Evolutionary conservation across 2,329 filamentous ascomycete species (phyloP).

Genomic region (Venturia carpophila): DNA sequence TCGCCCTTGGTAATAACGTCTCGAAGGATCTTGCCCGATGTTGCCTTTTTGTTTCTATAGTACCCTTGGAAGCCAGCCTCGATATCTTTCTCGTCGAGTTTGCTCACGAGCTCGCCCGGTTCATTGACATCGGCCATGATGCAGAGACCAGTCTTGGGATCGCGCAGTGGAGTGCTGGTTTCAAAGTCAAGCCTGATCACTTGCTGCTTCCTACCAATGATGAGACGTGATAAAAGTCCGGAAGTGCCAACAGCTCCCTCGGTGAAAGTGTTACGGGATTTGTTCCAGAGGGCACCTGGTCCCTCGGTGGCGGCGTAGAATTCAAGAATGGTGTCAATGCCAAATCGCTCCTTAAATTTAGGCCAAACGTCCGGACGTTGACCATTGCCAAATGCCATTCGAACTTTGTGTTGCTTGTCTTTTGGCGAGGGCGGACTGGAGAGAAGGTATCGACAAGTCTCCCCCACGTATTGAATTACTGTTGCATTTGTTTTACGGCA

Average conservation of each 20-base stretch:
- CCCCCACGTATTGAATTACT: slow-evolving; percentile 78
- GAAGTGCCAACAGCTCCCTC: slow-evolving; percentile 72
- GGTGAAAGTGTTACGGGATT: slow-evolving; percentile 62
- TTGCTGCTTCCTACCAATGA: slow-evolving; percentile 46
- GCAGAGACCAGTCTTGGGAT: slow-evolving; percentile 63
- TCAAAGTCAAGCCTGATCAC: slow-evolving; percentile 66
- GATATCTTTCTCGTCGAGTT: slow-evolving; percentile 58
- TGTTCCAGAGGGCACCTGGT: slow-evolving; percentile 61
- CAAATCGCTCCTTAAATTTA: slow-evolving; percentile 66
- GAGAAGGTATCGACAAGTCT: slow-evolving; percentile 76
- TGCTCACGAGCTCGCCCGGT: slow-evolving; percentile 67
- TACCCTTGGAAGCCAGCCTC: slow-evolving; percentile 70
- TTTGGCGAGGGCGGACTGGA: slow-evolving; percentile 56
- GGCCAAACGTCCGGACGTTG: slow-evolving; percentile 81
- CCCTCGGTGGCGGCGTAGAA: slow-evolving; percentile 42
- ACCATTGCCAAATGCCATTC: slow-evolving; percentile 74
- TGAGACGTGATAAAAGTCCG: slow-evolving; percentile 51
- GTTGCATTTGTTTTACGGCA: slow-evolving; percentile 64
- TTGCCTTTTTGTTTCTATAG: slow-evolving; percentile 64
- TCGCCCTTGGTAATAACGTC: slow-evolving; percentile 69
- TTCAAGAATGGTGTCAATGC: slow-evolving; percentile 30
- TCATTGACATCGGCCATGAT: slow-evolving; percentile 42
- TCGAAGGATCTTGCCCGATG: slow-evolving; percentile 63
- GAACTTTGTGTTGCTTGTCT: slow-evolving; percentile 66
- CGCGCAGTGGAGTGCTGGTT: slow-evolving; percentile 59